These are phyloP conservation scores for Ajuga chamaepitys DNA, from an alignment of 257 asterid species.

Conservation along the genomic window DNA sequence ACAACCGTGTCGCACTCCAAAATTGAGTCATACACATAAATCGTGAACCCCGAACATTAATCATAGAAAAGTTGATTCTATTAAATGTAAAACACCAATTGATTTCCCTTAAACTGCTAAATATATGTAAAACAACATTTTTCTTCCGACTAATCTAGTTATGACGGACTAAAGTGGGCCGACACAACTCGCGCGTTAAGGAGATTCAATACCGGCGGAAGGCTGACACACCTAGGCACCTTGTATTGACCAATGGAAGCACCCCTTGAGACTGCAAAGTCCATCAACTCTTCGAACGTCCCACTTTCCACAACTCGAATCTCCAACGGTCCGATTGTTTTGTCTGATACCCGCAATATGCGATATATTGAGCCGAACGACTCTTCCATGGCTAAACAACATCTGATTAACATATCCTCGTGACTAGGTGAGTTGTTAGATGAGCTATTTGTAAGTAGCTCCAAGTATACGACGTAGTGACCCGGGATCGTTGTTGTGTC, in stretches of 20 bases:
- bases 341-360: conserved; percentile 8
- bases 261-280: conserved; percentile 25
- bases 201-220: conserved; percentile 12
- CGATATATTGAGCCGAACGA: conserved; percentile 22
- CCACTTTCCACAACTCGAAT: conserved; percentile 27
- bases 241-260: conserved; percentile 35
- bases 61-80: no score
- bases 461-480: conserved; percentile 32
- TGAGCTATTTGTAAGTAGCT: conserved; percentile 4
- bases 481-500: conserved; percentile 18
- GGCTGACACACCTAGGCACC: conserved; percentile 25
- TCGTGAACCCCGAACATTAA: no score
- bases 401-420: conserved; percentile 6
- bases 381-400: conserved; percentile 38
- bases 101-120: no score
- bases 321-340: conserved; percentile 30
- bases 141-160: conserved; percentile 5
- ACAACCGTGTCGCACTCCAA: no score
- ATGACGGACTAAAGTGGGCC: conserved; percentile 17
- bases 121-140: no score
- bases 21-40: no score
- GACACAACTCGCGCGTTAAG: conserved; percentile 24
- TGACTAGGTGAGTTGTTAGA: conserved; percentile 1
- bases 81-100: no score
- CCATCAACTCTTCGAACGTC: conserved; percentile 32